phyloP scores from a whole-genome alignment of 2,329 filamentous ascomycete genomes.

The Colletotrichum chlorophyti region DNA sequence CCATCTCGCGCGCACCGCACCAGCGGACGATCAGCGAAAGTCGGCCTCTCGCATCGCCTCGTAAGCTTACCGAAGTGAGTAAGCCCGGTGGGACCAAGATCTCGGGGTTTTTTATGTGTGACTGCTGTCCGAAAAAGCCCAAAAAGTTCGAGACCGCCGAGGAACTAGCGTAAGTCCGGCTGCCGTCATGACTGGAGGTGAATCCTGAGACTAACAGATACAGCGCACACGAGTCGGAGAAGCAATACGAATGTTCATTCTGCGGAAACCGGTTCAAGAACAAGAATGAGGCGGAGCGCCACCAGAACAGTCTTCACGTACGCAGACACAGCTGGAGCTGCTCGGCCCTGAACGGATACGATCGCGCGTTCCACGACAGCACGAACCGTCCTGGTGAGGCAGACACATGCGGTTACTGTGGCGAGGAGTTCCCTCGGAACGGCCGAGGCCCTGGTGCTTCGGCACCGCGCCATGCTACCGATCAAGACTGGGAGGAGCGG shows the following conservation, averaged over 20 bases:
- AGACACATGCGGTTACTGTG: constrained; percentile 94
- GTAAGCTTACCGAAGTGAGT: constrained; percentile 58
- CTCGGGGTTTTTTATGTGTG: constrained; percentile 72
- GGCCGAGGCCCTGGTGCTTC: constrained; percentile 49
- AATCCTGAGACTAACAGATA: constrained; percentile 31
- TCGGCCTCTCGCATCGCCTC: constrained; percentile 52
- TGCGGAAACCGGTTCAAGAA: constrained; percentile 98
- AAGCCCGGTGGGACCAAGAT: constrained; percentile 56
- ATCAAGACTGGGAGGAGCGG: constrained; percentile 87
- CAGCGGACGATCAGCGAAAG: constrained; percentile 52
- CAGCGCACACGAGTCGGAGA: constrained; percentile 90
- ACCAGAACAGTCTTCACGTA: constrained; percentile 94
- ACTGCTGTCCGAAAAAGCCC: constrained; percentile 96
- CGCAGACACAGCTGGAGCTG: constrained; percentile 97
- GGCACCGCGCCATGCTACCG: constrained; percentile 62
- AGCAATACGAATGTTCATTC: constrained; percentile 92
- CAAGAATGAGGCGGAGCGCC: constrained; percentile 96
- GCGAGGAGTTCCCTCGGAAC: constrained; percentile 78
- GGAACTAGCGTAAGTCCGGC: constrained; percentile 75
- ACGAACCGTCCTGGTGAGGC: constrained; percentile 68
- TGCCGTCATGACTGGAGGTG: neutral
- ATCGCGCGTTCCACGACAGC: constrained; percentile 87
- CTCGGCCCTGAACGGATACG: constrained; percentile 78
- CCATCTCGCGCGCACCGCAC: constrained; percentile 52
- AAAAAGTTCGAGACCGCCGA: constrained; percentile 90